Percentiles rank a stretch among this genome's conserved stretches.
Conservation (phyloP, 495 filamentous ascomycete genomes). For the Polyplosphaeria fusca region DNA sequence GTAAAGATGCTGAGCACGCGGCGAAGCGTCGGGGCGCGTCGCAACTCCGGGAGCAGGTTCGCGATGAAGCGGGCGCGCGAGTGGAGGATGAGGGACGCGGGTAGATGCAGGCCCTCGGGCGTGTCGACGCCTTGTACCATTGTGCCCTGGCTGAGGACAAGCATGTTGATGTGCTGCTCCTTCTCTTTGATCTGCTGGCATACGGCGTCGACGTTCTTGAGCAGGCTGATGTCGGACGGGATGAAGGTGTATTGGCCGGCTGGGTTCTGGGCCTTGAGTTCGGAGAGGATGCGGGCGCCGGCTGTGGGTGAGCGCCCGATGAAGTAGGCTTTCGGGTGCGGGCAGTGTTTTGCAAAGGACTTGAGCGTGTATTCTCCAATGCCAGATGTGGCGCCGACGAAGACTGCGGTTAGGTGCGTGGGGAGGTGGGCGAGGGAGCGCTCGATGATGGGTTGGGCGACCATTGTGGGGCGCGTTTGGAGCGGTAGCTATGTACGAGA, state of each 20-base stretch:
- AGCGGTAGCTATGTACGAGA: too few relatives aligned
- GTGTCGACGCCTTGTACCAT: slow-evolving; percentile 36
- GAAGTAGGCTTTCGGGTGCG: slow-evolving; percentile 49
- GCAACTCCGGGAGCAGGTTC: slow-evolving; percentile 62
- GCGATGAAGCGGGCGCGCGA: slow-evolving; percentile 38
- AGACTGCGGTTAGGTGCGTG: slow-evolving; percentile 51
- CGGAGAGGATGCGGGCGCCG: slow-evolving; percentile 45
- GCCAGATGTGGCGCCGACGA: slow-evolving; percentile 64
- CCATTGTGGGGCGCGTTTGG: slow-evolving; percentile 18
- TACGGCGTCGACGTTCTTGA: slow-evolving; percentile 56
- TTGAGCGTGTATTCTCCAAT: slow-evolving; percentile 60
- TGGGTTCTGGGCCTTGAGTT: slow-evolving; percentile 50
- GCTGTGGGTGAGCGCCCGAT: slow-evolving; percentile 49
- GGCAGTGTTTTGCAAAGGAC: slow-evolving; percentile 52
- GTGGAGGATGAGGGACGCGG: slow-evolving; percentile 21
- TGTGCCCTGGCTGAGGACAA: slow-evolving; percentile 54
- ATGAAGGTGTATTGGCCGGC: slow-evolving; percentile 54
- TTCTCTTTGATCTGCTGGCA: slow-evolving; percentile 52
- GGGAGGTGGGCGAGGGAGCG: slow-evolving; percentile 37
- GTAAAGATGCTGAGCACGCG: slow-evolving; percentile 60
- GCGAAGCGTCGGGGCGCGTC: slow-evolving; percentile 17
- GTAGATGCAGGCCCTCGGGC: slow-evolving; percentile 32
- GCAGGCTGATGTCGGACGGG: slow-evolving; percentile 52
- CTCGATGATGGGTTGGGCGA: slow-evolving; percentile 5
- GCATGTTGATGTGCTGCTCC: slow-evolving; percentile 56